Evolutionary conservation across 1,139 yeast genomes (phyloP), one percentile per base, ranked within the genome.

Genomic region (Candida tropicalis): DNA sequence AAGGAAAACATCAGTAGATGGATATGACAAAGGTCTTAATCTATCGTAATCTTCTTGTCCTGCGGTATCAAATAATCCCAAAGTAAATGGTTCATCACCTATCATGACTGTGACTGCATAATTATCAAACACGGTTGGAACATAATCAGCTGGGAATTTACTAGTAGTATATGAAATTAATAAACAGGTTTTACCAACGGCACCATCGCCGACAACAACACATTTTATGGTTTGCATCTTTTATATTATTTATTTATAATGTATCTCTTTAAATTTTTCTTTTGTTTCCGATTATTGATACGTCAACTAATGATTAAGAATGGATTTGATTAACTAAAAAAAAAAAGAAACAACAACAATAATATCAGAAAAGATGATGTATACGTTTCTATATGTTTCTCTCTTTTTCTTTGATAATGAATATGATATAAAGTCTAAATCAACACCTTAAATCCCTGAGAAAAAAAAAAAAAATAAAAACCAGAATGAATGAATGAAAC

Each of bases 1-100:
- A 47, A 90, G 68, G 59, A 90, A 90, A 35, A 90, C 86, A 56
- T 89, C 96, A 0, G 97, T 89, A 58, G 90, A 96, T 2, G 97
- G 97, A 60, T 90, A 90, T 15, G 95, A 86, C 50, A 90, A 72
- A 4, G 97, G 97, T 66, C 97, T 78, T 60, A 90, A 75, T 51
- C 97, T 75, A 63, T 90, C 97, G 64, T 90, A 90, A 63, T 90
- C 97, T 58, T 87, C 87, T 66, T 90, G 97, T 23, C 97, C 97
- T 7, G 97, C 97, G n/a, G 97, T 90, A 76, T 90, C 97, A 96
- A 97, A 90, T 42, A 90, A 75, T 18, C 95, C 96, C 41, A 90
- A 73, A 57, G 87, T 87, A 55, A 87, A 84, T 42, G 86, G 85
- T 56, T 84, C 89, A 35, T 87, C 87, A 56, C 86, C 93, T 31